Evolutionary conservation across 139 green algal species (phyloP).

Genomic region (Micractinium conductrix): DNA sequence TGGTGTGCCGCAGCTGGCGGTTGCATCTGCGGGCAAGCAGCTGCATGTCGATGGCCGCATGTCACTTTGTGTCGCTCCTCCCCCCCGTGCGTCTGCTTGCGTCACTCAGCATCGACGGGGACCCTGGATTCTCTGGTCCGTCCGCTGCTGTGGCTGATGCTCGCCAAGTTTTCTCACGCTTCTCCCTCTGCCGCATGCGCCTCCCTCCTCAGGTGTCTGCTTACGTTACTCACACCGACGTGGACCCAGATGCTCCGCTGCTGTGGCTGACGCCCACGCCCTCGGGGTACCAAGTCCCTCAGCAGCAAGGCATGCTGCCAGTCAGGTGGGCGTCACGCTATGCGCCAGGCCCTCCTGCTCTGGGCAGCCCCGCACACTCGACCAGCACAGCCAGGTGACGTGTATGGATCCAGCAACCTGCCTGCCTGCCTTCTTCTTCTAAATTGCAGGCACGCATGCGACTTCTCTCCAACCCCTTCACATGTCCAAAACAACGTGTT

Average conservation of each 20-base stretch:
- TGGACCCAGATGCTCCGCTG: constrained; percentile 47
- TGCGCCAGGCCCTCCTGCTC: neutral
- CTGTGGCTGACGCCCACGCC: constrained; percentile 44
- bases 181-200: neutral
- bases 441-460: neutral
- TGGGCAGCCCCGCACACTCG: neutral
- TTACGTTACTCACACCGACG: constrained; percentile 45
- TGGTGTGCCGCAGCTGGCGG: no score
- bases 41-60: neutral
- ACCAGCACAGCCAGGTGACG: no score
- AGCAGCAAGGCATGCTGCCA: constrained; percentile 1
- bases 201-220: constrained; percentile 49
- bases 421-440: neutral
- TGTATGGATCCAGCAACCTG: no score
- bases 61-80: neutral
- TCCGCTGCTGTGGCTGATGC: no score
- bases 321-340: neutral
- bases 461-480: neutral
- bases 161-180: no score
- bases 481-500: no score
- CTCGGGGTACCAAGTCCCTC: neutral
- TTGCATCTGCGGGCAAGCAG: no score
- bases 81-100: no score
- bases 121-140: no score
- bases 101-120: no score